phyloP scores from a whole-genome alignment of 2,329 filamentous ascomycete genomes.

The Ramularia endophylla region DNA sequence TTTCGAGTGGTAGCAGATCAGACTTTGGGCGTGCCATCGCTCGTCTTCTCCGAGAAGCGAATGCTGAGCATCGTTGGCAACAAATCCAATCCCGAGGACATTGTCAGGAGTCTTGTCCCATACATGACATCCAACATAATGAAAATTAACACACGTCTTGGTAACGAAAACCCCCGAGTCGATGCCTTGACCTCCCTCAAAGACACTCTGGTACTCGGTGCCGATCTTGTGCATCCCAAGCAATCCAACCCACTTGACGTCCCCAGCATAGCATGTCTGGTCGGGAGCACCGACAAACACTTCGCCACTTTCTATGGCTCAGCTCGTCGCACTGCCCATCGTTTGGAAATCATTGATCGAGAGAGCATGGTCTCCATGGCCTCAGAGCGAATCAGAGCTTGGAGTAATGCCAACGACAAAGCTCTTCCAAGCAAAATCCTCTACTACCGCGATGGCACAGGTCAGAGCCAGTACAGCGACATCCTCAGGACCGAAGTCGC shows the following conservation, averaged over 20 bases:
- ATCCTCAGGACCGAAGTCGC: constrained; percentile 1
- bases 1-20: not conserved
- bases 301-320: constrained; percentile 30
- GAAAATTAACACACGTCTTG: not conserved
- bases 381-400: constrained; percentile 6
- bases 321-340: constrained; percentile 25
- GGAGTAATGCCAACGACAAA: not conserved
- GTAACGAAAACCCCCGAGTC: not conserved
- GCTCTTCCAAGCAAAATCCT: constrained; percentile 18
- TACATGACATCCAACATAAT: not conserved
- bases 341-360: not conserved
- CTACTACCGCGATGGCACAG: constrained; percentile 10
- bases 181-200: not conserved
- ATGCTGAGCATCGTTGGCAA: too few species aligned
- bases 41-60: too few species aligned
- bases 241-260: constrained; percentile 10
- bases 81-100: too few species aligned
- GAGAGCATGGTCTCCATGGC: constrained; percentile 1
- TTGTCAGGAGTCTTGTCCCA: too few species aligned
- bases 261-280: constrained; percentile 30
- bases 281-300: constrained; percentile 2
- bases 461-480: constrained; percentile 1
- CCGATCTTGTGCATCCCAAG: constrained; percentile 3
- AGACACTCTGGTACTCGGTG: constrained; percentile 9
- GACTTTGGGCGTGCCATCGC: too few species aligned